phyloP scores from a whole-genome alignment of 805 yeast species.

The Myxozyma neotropica region DNA sequence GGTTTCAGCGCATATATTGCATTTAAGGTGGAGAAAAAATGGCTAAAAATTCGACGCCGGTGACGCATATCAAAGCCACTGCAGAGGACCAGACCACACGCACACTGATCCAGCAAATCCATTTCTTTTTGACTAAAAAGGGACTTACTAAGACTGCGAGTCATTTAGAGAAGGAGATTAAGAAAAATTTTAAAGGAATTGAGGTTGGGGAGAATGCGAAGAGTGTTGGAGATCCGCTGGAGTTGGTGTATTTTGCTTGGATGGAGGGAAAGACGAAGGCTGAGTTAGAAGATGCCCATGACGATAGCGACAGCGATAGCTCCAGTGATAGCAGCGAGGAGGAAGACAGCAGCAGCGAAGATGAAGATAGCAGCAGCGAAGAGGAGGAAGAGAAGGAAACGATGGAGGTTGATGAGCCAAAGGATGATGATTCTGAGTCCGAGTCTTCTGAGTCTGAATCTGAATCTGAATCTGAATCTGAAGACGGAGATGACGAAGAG shows the following conservation, averaged over 20 bases:
- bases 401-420: no score
- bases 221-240: slow-evolving; percentile 35
- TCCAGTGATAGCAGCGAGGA: slow-evolving; percentile 13
- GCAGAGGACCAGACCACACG: slow-evolving; percentile 9
- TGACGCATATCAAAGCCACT: neutral
- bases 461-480: slow-evolving; percentile 39
- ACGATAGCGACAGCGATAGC: slow-evolving; percentile 11
- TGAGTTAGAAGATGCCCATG: slow-evolving; percentile 27
- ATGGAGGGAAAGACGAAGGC: slow-evolving; percentile 38
- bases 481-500: slow-evolving; percentile 29
- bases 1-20: no score
- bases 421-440: neutral
- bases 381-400: slow-evolving; percentile 1
- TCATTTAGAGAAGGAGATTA: slow-evolving; percentile 40
- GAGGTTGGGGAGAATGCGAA: slow-evolving; percentile 26
- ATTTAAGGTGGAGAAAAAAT: neutral
- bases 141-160: slow-evolving; percentile 42
- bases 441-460: slow-evolving; percentile 27
- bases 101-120: slow-evolving; percentile 39
- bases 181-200: slow-evolving; percentile 31
- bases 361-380: neutral
- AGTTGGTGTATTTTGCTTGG: slow-evolving; percentile 40
- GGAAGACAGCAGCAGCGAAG: slow-evolving; percentile 13
- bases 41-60: slow-evolving; percentile 1
- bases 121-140: slow-evolving; percentile 39